Evolutionary conservation across 352 stramenopile genomes (phyloP), one percentile per base, ranked within the genome.

Genomic region (Globisporangium parvum): DNA sequence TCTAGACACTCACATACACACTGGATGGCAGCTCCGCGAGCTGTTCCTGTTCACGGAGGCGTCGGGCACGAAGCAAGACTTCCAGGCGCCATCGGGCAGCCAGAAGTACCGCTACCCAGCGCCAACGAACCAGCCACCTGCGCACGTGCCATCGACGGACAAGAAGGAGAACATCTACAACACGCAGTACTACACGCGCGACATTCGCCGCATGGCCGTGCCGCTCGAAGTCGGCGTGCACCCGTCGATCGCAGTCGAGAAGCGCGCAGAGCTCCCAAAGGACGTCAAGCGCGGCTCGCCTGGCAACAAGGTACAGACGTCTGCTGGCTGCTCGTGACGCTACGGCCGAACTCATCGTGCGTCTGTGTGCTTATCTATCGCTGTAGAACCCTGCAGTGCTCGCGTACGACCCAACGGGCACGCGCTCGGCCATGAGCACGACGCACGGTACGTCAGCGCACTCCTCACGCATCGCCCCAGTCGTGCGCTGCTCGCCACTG

Each of bases 141-240:
- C 82, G 40, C 74, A 84, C 66, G 83, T 94, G 58, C 86, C 86
- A 31, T 82, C 80, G 24, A 71, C 55, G 35, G 80, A 87, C 40
- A 73, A 57, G 42, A 93, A 92, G 67, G 86, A 91, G 37, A 74
- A 69, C 59, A 57, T 92, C 48, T 96, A 95, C 79, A 91, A 90
- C 66, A 96, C 64, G 42, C 67, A 93, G 41, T 96, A 93, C 78
- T 96, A 96, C 71, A 94, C 85, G 75, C 82, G 86, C 58, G 86
- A 96, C 62, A 77, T 88, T 47, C 79, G 80, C 51, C 77, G 84
- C 63, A 87, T 91, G 60, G 66, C 66, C 33, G 73, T 69, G 63
- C 72, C 83, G 35, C 71, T 73, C 18, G 73, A 87, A 31, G 75
- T 90, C 51, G 82, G 77, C 53, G 66, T 91, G 63, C 84, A 93